Evolutionary conservation across 495 filamentous ascomycete genomes (phyloP).

Genomic region (Talaromyces stipitatus): DNA sequence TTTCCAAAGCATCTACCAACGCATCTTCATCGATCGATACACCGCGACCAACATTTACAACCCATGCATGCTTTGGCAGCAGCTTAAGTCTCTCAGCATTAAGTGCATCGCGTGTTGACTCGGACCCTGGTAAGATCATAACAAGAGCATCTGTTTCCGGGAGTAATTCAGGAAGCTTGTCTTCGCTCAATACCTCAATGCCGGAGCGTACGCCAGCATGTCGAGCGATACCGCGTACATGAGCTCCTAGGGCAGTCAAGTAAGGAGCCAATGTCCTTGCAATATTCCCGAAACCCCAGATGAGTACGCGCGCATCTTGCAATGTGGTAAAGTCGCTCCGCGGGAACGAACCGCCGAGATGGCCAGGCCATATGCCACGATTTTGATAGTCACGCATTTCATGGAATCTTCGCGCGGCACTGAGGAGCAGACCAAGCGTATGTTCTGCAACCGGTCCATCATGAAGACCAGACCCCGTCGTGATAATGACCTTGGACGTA

Average conservation of each 20-base stretch:
- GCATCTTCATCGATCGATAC: constrained; percentile 63
- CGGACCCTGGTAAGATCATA: constrained; percentile 22
- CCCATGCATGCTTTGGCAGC: constrained; percentile 48
- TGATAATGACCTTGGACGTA: constrained; percentile 28
- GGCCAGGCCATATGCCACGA: constrained; percentile 44
- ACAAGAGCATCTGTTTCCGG: constrained; percentile 22
- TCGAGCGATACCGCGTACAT: constrained; percentile 20
- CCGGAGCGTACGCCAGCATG: constrained; percentile 18
- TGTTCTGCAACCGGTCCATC: constrained; percentile 55
- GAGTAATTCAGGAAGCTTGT: constrained; percentile 15
- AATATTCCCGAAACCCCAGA: constrained; percentile 28
- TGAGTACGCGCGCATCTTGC: constrained; percentile 32
- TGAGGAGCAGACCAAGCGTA: constrained; percentile 44
- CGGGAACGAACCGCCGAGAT: constrained; percentile 44
- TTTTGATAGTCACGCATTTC: constrained; percentile 52
- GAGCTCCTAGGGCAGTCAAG: constrained; percentile 16
- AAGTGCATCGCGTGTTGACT: constrained; percentile 16
- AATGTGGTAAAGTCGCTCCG: constrained; percentile 52
- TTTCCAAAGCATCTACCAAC: constrained; percentile 54
- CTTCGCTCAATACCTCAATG: constrained; percentile 39
- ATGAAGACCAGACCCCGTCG: constrained; percentile 53
- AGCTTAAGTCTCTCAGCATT: constrained; percentile 19
- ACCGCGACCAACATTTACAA: constrained; percentile 66
- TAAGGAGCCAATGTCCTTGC: constrained; percentile 24
- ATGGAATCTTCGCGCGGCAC: constrained; percentile 42